Conservation (phyloP, 257 asterid genomes). For the Solanum dulcamara region DNA sequence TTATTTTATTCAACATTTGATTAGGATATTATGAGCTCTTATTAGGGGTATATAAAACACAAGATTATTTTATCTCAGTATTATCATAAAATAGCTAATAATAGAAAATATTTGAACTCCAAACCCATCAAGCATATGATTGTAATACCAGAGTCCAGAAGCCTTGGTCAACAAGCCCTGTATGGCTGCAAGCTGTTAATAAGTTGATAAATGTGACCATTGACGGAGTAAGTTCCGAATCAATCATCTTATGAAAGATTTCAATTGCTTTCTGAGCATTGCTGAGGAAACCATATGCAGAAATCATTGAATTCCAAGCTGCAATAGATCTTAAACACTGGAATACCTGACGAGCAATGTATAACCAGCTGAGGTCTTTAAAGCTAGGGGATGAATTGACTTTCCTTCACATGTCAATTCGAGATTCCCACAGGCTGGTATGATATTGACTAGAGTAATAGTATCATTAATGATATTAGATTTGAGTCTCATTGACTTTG, state of each 20-base stretch:
- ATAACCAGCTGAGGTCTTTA: slow-evolving; percentile 34
- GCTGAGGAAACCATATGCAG: slow-evolving; percentile 52
- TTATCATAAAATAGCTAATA: too few relatives aligned
- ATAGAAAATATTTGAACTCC: too few relatives aligned
- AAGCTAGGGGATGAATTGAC: slow-evolving; percentile 35
- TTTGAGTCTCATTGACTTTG: slow-evolving; percentile 35
- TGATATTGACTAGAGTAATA: slow-evolving; percentile 32
- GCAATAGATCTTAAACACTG: slow-evolving; percentile 22
- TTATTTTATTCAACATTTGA: too few relatives aligned
- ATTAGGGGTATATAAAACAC: too few relatives aligned
- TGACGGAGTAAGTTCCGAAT: slow-evolving; percentile 35
- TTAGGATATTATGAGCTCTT: too few relatives aligned
- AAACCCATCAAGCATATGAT: slow-evolving; percentile 17
- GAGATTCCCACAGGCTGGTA: slow-evolving; percentile 53
- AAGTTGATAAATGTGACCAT: slow-evolving; percentile 50
- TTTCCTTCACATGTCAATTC: slow-evolving; percentile 32
- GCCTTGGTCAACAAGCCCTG: slow-evolving; percentile 52
- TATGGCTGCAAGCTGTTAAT: slow-evolving; percentile 52
- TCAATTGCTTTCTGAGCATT: slow-evolving; percentile 31
- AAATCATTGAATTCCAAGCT: slow-evolving; percentile 54
- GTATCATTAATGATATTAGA: slow-evolving; percentile 21
- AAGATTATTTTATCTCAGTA: too few relatives aligned
- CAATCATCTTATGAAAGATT: slow-evolving; percentile 35
- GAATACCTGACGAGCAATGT: slow-evolving; percentile 33
- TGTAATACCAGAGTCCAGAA: slow-evolving; percentile 23